A percentile compares a stretch with the other conserved stretches of the same genome.
These are phyloP conservation scores for Apiosordaria backusii DNA, from an alignment of 495 filamentous ascomycete genomes.

Conservation along the genomic window DNA sequence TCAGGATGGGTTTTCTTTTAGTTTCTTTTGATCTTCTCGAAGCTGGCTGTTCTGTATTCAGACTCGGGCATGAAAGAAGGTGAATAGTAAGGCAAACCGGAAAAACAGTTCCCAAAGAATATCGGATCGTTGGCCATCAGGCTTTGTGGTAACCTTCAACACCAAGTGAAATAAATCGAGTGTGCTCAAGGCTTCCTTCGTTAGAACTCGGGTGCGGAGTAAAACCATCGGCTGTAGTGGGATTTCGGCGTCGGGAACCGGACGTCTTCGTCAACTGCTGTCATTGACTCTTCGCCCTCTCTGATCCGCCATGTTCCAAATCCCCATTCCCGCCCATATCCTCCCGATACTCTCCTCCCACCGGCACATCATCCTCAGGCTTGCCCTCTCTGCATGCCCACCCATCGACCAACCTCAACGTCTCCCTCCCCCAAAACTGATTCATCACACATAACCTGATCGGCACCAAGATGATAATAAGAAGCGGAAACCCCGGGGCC, in stretches of 20 bases:
- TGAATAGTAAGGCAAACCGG: neutral
- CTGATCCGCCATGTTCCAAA: neutral
- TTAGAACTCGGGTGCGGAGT: too few relatives aligned
- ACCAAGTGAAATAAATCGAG: neutral
- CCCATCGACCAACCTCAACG: constrained; percentile 60
- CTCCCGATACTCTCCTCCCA: neutral
- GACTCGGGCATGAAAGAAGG: neutral
- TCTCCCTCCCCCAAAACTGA: constrained; percentile 57
- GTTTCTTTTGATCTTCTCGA: neutral
- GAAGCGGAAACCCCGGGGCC: constrained; percentile 62
- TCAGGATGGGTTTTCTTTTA: neutral
- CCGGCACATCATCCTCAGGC: constrained; percentile 52
- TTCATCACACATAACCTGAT: constrained; percentile 62
- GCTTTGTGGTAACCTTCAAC: neutral
- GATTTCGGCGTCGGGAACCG: neutral
- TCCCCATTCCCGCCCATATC: neutral
- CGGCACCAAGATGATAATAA: constrained; percentile 65
- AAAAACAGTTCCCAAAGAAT: neutral
- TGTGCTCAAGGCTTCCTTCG: neutral
- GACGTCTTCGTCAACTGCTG: neutral
- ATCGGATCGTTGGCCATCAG: neutral
- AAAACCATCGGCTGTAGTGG: neutral
- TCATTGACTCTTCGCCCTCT: neutral
- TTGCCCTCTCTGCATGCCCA: constrained; percentile 70
- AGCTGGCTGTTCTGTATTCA: neutral